Evolutionary conservation across 2,329 filamentous ascomycete genomes (phyloP), one percentile per base, ranked within the genome.

Genomic region (Proliferodiscus dingleyae): DNA sequence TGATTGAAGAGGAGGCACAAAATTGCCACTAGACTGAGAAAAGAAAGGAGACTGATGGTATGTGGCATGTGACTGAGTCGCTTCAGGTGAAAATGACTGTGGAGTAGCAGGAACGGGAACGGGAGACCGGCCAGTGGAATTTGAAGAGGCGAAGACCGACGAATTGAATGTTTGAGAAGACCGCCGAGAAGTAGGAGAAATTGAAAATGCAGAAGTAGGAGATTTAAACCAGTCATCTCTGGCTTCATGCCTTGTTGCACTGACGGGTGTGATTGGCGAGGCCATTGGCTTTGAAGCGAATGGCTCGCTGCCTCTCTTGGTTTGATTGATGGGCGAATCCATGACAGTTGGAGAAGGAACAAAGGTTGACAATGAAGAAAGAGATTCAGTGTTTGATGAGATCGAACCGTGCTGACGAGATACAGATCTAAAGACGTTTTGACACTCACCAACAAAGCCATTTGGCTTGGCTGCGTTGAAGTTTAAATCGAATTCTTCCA

Each of bases 1-100:
- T 63, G 67, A 69, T 61, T 69, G 65, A 57, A 74, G 69, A 64
- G 73, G 73, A 63, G 71, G 66, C 55, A 75, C 64, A 59, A 75
- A 75, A 64, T 70, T 72, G 51, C 72, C 72, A 61, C 70, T 75
- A 52, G 69, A 73, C 59, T 73, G 73, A 69, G 67, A 69, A 68
- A 75, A 75, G 63, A 73, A 74, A 69, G 66, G 64, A 67, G 70
- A 66, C 40, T 57, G 56, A 50, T 59, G 55, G 53, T 54, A 59
- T 37, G 37, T 49, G 23, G 52, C 23, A 48, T 53, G 52, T 30
- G 50, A 50, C 34, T 47, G 41, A 32, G 49, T 50, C 36, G 49
- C 37, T 28, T 57, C 54, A 21, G 55, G 48, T 33, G 40, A 39
- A 21, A 53, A 51, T 37, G 44, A 47, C 28, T 52, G 46, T 26